Percentiles rank a stretch among this genome's conserved stretches.
Conservation (phyloP, 768 basidiomycete genomes). For the Kockovaella imperatae region DNA sequence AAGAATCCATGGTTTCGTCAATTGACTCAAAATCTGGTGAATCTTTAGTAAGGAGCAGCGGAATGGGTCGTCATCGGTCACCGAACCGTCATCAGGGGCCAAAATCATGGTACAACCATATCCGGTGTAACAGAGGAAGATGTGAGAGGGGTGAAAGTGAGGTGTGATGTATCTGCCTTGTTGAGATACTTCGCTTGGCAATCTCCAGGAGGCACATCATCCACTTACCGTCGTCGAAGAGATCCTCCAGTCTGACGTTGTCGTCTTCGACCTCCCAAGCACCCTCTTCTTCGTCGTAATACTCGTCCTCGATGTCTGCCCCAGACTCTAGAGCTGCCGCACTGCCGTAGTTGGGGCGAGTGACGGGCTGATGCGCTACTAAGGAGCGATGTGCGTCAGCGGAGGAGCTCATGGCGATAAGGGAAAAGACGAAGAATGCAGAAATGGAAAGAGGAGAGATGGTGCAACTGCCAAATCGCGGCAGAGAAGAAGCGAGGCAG, state of each 20-base stretch:
- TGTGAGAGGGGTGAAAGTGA: slow-evolving; percentile 1
- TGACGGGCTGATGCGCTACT: background rate
- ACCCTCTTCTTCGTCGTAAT: slow-evolving; percentile 31
- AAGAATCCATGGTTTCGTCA: slow-evolving; percentile 23
- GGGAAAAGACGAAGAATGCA: background rate
- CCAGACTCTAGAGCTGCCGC: slow-evolving; percentile 12
- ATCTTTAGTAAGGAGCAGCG: slow-evolving; percentile 8
- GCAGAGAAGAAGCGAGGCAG: background rate
- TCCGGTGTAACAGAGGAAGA: background rate
- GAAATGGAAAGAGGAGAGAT: background rate
- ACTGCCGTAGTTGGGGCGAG: slow-evolving; percentile 1
- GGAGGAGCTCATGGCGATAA: background rate
- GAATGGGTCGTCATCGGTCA: background rate
- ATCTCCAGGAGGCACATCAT: background rate
- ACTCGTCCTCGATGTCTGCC: slow-evolving; percentile 28
- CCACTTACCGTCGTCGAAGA: slow-evolving; percentile 11
- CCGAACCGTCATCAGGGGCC: background rate
- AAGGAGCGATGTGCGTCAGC: background rate
- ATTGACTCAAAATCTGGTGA: background rate
- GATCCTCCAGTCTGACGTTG: slow-evolving; percentile 18
- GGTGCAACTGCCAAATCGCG: background rate
- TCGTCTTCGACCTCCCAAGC: slow-evolving; percentile 24
- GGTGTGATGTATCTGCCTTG: background rate
- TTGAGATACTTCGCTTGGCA: background rate
- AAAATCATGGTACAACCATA: background rate